Evolutionary conservation across 768 basidiomycete genomes (phyloP).

Genomic region (Chalciporus chontae): DNA sequence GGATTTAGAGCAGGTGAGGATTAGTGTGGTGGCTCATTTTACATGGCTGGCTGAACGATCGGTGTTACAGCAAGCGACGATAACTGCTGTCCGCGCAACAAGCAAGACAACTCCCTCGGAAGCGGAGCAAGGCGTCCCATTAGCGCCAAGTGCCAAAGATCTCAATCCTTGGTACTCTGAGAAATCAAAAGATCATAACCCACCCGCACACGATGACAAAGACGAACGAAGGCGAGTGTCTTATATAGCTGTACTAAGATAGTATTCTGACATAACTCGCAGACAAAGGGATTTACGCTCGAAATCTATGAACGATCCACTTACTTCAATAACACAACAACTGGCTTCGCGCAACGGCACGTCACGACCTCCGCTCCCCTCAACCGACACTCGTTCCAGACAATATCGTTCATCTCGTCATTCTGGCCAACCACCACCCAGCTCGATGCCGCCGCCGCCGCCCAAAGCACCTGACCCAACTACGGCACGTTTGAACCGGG

Average conservation of each 20-base stretch:
- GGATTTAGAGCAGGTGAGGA: slow-evolving; percentile 67
- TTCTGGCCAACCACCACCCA: slow-evolving; percentile 4
- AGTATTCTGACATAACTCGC: not conserved
- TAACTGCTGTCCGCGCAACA: slow-evolving; percentile 44
- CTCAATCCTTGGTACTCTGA: slow-evolving; percentile 75
- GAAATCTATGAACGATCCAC: slow-evolving; percentile 66
- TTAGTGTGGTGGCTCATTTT: slow-evolving; percentile 17
- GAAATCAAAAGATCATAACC: slow-evolving; percentile 21
- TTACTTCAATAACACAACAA: slow-evolving; percentile 69
- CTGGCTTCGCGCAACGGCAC: slow-evolving; percentile 42
- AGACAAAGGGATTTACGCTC: slow-evolving; percentile 63
- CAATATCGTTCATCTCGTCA: slow-evolving; percentile 14
- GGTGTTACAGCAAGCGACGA: slow-evolving; percentile 39
- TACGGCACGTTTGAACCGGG: slow-evolving; percentile 61
- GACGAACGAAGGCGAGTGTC: slow-evolving; percentile 36
- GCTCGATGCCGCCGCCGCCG: not conserved
- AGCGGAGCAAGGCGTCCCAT: slow-evolving; percentile 66
- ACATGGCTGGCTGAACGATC: not conserved
- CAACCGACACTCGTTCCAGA: slow-evolving; percentile 13
- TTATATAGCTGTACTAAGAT: no score
- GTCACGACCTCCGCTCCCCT: slow-evolving; percentile 16
- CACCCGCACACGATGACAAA: slow-evolving; percentile 28
- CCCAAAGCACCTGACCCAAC: slow-evolving; percentile 39
- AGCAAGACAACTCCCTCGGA: slow-evolving; percentile 48
- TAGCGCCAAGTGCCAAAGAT: slow-evolving; percentile 74